Base-by-base conservation (phyloP, 345 rosid species). In the Noccaea caerulescens region DNA sequence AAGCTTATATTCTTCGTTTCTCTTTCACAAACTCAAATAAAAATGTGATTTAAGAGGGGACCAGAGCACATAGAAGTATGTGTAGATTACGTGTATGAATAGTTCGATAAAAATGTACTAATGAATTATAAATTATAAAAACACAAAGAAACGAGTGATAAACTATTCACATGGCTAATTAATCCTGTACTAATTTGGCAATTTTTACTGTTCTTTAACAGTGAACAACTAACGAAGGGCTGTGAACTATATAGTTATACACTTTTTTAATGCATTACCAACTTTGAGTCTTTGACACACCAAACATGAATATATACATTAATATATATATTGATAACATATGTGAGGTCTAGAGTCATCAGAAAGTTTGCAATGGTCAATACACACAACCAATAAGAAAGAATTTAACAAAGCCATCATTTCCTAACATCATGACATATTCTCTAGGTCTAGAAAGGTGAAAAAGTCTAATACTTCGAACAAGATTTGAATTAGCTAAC, bases 191-290 rank as follows among this genome's bases (percentile, higher is more conserved):
- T 69, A 69, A 41, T 63, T 76, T 69, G 79, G 71, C 71, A 49
- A 76, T 39, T 20, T 64, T 11, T 62, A 76, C 80, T 76, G 72
- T 76, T 56, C 12, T 20, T 23, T 0, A 64, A 64, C 72, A 76
- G 80, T 76, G 56, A 70, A 76, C 57, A 70, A 63, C 79, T 56
- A 76, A 76, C 75, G 79, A 63, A 62, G 51, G 25, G 38, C 60
- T 76, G 39, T 69, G 71, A 70, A 70, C 72, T 30, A 70, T 56
- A 64, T 56, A 50, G 57, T 27, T 47, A 37, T 57, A 54, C 11
- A 63, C 56, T 58, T 55, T 52, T 69, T 67, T 16, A 5, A 45
- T 63, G 38, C 69, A 33, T 43, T 32, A 54, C 70, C 66, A 62
- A 69, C 70, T 27, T 62, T 61, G 46, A 61, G 38, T 44, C 36